Conservation (phyloP, 2,329 filamentous ascomycete species). For the Dryadomyces quercivorus region DNA sequence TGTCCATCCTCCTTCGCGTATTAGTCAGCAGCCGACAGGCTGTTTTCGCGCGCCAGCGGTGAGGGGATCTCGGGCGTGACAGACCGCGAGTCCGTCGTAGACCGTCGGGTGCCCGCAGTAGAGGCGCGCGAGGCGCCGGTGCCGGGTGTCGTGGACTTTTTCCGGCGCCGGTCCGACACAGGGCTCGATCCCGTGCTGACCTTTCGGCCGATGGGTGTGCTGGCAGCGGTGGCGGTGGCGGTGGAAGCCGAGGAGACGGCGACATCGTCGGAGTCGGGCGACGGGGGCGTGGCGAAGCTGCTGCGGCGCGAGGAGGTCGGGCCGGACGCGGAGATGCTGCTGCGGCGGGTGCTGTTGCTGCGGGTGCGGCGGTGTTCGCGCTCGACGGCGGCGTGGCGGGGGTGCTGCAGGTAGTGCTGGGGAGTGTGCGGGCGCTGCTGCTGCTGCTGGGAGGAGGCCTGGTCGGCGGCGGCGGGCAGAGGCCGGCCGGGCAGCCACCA, state of each 20-base stretch:
- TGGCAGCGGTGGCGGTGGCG: background rate
- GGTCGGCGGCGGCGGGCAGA: constrained; percentile 16
- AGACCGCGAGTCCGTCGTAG: constrained; percentile 31
- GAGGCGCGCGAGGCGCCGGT: constrained; percentile 17
- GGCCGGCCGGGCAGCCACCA: constrained; percentile 72
- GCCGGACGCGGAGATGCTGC: constrained; percentile 26
- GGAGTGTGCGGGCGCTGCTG: constrained; percentile 7
- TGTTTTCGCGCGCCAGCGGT: constrained; percentile 38
- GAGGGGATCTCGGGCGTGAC: constrained; percentile 43
- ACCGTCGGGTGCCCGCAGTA: constrained; percentile 25
- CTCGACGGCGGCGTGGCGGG: constrained; percentile 29
- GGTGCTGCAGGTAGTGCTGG: constrained; percentile 27
- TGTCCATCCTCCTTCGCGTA: no score
- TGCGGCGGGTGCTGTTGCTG: constrained; percentile 39
- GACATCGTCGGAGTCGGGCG: background rate
- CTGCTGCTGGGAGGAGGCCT: background rate
- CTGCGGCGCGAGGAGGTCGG: constrained; percentile 24
- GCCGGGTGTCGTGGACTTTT: constrained; percentile 23
- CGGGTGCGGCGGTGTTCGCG: constrained; percentile 36
- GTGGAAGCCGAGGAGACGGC: background rate
- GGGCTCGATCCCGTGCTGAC: constrained; percentile 32
- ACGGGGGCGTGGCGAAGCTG: constrained; percentile 22
- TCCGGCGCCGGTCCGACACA: constrained; percentile 37
- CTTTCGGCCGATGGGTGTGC: constrained; percentile 22
- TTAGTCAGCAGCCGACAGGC: constrained; percentile 11